These are phyloP conservation scores for Fomes fomentarius DNA, from an alignment of 1,284 basidiomycete genomes.

Conservation along the genomic window DNA sequence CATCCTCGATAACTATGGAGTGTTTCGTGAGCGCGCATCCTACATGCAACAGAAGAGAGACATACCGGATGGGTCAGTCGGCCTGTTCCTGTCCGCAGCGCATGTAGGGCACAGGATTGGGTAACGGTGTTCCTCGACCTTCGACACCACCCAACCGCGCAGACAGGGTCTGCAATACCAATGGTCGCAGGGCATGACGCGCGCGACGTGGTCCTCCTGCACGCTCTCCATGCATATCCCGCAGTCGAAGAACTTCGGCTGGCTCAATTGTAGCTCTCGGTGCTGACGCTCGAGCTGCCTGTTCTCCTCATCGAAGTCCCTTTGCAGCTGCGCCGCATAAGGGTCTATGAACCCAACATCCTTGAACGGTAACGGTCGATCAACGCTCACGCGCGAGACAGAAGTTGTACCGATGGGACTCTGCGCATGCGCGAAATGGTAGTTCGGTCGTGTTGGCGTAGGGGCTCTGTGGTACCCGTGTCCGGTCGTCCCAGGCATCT, in stretches of 20 bases:
- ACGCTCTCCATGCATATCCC: slow-evolving; percentile 59
- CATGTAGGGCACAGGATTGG: slow-evolving; percentile 68
- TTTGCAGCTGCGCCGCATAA: slow-evolving; percentile 43
- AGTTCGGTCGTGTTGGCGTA: not conserved
- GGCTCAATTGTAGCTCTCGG: slow-evolving; percentile 33
- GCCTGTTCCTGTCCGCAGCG: slow-evolving; percentile 29
- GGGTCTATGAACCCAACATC: too few species aligned
- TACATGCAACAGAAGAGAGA: not conserved
- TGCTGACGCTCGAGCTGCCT: slow-evolving; percentile 40
- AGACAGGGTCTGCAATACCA: slow-evolving; percentile 61
- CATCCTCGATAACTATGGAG: slow-evolving; percentile 45
- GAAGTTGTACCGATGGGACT: too few species aligned
- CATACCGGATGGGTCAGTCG: slow-evolving; percentile 43
- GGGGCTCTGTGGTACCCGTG: not conserved
- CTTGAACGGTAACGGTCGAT: too few species aligned
- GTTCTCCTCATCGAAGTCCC: slow-evolving; percentile 51
- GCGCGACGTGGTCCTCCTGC: slow-evolving; percentile 48
- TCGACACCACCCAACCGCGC: slow-evolving; percentile 44
- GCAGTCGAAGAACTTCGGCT: slow-evolving; percentile 50
- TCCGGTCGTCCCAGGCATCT: not conserved
- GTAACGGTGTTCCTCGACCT: slow-evolving; percentile 56
- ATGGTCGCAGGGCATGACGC: slow-evolving; percentile 52
- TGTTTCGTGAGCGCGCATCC: not conserved
- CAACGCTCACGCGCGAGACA: too few species aligned
- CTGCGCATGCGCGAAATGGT: not conserved